Conservation (phyloP, 345 rosid species). For the Raphanus raphanistrum region DNA sequence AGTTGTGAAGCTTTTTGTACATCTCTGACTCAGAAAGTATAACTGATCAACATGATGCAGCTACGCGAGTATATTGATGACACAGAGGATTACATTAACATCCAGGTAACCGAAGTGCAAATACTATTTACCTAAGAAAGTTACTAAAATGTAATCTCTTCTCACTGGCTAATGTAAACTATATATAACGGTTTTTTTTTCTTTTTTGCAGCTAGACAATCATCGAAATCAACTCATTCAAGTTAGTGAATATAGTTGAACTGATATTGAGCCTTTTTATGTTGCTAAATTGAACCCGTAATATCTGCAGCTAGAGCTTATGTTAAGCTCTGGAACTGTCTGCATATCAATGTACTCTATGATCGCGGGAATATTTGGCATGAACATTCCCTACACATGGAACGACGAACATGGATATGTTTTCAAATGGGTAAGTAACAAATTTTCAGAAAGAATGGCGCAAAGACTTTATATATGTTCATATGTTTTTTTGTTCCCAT, state of each 20-base stretch:
- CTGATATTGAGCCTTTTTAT: background rate
- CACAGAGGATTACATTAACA: constrained; percentile 94
- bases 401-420: constrained; percentile 58
- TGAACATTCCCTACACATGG: constrained; percentile 91
- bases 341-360: constrained; percentile 60
- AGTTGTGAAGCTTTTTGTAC: constrained; percentile 11
- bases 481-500: background rate
- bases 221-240: constrained; percentile 97
- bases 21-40: background rate
- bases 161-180: background rate
- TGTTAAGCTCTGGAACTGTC: constrained; percentile 71
- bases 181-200: background rate
- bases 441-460: background rate
- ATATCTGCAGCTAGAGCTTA: constrained; percentile 67
- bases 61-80: constrained; percentile 90
- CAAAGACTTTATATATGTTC: background rate
- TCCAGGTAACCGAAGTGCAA: constrained; percentile 56
- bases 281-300: background rate
- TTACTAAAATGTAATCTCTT: background rate
- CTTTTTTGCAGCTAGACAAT: constrained; percentile 73
- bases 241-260: constrained; percentile 43
- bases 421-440: constrained; percentile 71
- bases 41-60: constrained; percentile 47
- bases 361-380: constrained; percentile 78
- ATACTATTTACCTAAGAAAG: background rate